Conservation (phyloP, 176 grass and related monocot species). For the Miscanthus lutarioriparius region DNA sequence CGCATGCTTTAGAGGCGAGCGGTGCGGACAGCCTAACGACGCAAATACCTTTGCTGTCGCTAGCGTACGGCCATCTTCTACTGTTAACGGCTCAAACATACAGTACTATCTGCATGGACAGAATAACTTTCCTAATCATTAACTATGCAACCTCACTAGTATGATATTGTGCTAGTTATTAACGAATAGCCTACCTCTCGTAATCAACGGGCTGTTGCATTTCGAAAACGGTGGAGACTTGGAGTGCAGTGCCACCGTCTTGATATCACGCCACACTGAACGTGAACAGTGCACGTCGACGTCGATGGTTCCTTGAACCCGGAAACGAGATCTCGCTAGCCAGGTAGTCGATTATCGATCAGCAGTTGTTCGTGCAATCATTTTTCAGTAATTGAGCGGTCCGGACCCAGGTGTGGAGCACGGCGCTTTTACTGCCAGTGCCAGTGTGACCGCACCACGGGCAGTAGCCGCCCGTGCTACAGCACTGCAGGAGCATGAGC, state of each 20-base stretch:
- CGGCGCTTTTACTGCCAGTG: background rate
- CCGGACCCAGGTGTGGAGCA: background rate
- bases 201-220: background rate
- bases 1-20: too few species aligned
- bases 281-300: too few species aligned
- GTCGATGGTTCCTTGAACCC: slow-evolving; percentile 8
- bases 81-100: background rate
- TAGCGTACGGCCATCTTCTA: background rate
- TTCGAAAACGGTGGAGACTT: too few species aligned
- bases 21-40: too few species aligned
- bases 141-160: background rate
- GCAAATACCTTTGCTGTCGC: background rate
- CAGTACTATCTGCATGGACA: background rate
- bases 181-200: background rate
- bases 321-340: background rate
- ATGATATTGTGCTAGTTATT: background rate
- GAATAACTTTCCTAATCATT: background rate
- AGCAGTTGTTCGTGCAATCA: slow-evolving; percentile 2
- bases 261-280: background rate
- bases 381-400: background rate
- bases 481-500: too few species aligned
- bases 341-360: background rate
- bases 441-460: background rate
- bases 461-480: background rate
- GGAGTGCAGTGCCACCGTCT: background rate